Evolutionary conservation across 2,329 filamentous ascomycete genomes (phyloP).

Genomic region (Pseudodiploospora longispora): DNA sequence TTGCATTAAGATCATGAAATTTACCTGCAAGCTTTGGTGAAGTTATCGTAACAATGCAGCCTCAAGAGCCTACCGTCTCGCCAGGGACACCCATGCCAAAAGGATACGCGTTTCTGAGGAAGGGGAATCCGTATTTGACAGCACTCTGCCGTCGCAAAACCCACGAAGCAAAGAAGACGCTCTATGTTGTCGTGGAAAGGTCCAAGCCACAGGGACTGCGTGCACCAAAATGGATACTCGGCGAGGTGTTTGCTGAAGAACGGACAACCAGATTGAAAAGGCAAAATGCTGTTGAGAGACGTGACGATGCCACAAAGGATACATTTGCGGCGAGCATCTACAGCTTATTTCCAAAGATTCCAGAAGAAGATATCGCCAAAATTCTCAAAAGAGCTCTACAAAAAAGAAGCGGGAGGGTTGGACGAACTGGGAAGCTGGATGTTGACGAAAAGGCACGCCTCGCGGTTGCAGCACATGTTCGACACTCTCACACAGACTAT

Average conservation of each 20-base stretch:
- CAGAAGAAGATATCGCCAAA: constrained; percentile 20
- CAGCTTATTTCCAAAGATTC: constrained; percentile 32
- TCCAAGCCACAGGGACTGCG: constrained; percentile 27
- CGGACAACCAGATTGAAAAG: constrained; percentile 23
- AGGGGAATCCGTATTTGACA: constrained; percentile 35
- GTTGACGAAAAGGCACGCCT: constrained; percentile 32
- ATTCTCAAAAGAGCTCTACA: constrained; percentile 34
- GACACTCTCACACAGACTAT: constrained; percentile 41
- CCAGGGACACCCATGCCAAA: constrained; percentile 23
- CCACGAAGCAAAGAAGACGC: constrained; percentile 18
- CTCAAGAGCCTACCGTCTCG: constrained; percentile 15
- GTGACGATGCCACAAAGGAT: constrained; percentile 24
- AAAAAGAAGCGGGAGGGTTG: constrained; percentile 40
- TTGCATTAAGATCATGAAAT: too few species aligned
- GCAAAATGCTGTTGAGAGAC: constrained; percentile 21
- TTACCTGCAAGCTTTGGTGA: too few species aligned
- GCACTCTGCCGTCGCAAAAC: constrained; percentile 31
- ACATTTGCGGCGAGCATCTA: constrained; percentile 27
- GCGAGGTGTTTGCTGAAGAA: constrained; percentile 21
- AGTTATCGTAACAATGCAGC: background rate
- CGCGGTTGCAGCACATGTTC: constrained; percentile 40
- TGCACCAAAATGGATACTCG: constrained; percentile 27
- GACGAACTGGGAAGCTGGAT: constrained; percentile 31
- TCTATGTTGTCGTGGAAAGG: constrained; percentile 29
- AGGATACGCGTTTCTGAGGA: constrained; percentile 33